phyloP scores from a whole-genome alignment of 164 flowering plant genomes.

The Liriodendron chinense region DNA sequence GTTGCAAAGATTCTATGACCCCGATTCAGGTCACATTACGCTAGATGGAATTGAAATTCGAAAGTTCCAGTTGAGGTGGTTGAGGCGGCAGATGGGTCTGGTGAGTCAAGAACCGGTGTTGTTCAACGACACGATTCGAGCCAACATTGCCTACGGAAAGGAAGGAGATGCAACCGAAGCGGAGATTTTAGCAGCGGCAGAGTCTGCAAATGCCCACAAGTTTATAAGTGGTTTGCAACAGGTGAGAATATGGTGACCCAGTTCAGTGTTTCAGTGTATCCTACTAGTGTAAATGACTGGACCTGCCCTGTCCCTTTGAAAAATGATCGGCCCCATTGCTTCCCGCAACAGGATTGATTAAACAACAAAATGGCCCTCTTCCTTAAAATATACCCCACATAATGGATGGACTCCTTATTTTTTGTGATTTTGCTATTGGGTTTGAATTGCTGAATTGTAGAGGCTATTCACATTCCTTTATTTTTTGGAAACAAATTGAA shows the following conservation, averaged over 20 bases:
- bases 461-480: not conserved
- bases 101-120: slow-evolving; percentile 50
- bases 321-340: not conserved
- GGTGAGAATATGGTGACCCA: slow-evolving; percentile 16
- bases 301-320: not conserved
- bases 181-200: not conserved
- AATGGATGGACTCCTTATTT: not conserved
- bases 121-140: slow-evolving; percentile 43
- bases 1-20: slow-evolving; percentile 47
- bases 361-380: not conserved
- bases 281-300: not conserved
- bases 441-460: not conserved
- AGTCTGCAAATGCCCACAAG: slow-evolving; percentile 42
- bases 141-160: slow-evolving; percentile 54
- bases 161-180: slow-evolving; percentile 37
- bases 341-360: not conserved
- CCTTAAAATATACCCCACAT: not conserved
- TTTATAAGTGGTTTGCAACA: slow-evolving; percentile 43
- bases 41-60: slow-evolving; percentile 39
- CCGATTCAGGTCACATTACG: slow-evolving; percentile 37
- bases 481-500: not conserved
- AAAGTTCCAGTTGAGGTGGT: slow-evolving; percentile 37
- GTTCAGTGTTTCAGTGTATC: not conserved
- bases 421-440: not conserved
- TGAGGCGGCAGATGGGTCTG: slow-evolving; percentile 47